Percentiles rank a stretch among this genome's conserved stretches.
Conservation (phyloP, 345 rosid genomes). For the Lepidium africanum region DNA sequence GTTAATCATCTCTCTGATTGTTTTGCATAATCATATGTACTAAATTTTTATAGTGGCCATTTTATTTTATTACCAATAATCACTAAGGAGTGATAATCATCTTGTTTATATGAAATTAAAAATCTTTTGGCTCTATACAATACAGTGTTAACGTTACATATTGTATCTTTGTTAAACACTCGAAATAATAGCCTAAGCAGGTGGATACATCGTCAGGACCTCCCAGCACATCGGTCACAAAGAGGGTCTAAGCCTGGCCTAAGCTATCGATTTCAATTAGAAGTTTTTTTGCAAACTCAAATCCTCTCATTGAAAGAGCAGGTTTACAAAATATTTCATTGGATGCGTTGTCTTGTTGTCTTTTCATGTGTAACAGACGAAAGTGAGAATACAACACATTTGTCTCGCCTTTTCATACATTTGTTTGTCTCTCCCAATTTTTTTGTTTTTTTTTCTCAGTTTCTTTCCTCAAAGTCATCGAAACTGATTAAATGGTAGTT, state of each 20-base stretch:
- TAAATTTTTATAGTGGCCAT: neutral
- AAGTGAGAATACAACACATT: neutral
- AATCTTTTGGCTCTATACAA: too few species aligned
- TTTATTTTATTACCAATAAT: neutral
- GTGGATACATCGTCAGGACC: neutral
- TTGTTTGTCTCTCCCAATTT: neutral
- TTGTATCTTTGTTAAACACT: neutral
- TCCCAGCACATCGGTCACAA: neutral
- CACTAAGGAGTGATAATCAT: too few species aligned
- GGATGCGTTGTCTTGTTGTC: neutral
- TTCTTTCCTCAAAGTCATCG: slow-evolving; percentile 13
- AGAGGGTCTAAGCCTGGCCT: neutral
- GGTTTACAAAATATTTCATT: neutral
- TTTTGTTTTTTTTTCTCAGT: neutral
- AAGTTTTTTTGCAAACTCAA: neutral
- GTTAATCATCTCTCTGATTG: neutral
- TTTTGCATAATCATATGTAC: neutral
- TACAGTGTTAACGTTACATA: too few species aligned
- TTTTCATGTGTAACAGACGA: neutral
- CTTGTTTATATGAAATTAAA: too few species aligned
- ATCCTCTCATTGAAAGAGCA: neutral
- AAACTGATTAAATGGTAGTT: neutral
- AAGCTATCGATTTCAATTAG: neutral
- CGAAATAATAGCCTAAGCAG: neutral
- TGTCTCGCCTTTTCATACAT: slow-evolving; percentile 11